Evolutionary conservation across 495 filamentous ascomycete species (phyloP), one percentile per base, ranked within the genome.

Genomic region (Penicillium cataractarum): DNA sequence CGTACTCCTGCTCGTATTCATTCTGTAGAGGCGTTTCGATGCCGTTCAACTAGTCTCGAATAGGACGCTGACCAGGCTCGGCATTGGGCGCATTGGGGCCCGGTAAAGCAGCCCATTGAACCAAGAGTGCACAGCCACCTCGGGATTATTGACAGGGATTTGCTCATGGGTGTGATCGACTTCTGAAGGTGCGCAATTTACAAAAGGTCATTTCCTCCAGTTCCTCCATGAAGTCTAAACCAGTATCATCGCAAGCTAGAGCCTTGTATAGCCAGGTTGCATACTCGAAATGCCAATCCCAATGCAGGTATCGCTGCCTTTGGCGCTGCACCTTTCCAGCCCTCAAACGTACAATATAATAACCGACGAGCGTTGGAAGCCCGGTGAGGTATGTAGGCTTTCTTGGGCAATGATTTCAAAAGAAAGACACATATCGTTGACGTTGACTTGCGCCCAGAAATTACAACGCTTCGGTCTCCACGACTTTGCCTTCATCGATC

Each of bases 271-370:
- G 3, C 48, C 12, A 39, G 15, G 13, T 12, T 15, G 4, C 13
- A 6, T 17, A 15, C 10, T 19, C 48, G 8, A 27, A 0, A 27
- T 51, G 22, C 27, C 48, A 4, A 15, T 51, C 8, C 33, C 13
- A 3, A 55, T 55, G 53, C 17, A 55, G 10, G 53, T 55, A 6
- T 55, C 53, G 15, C 53, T 55, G 15, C 53, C 53, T n/a, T 15
- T 55, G 32, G 53, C 53, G 8, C 53, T 55, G 53, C 53, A 55
- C n/a, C 32, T 55, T 13, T 7, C 32, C 53, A 55, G 53, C 15
- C 32, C 53, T 4, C 19, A 37, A 55, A 55, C 53, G 6, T 55
- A 37, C 29, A 39, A 55, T 55, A 29, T 35, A 15, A 6, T 37
- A 7, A 55, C 53, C 19, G 24, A 40, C 8, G 31, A 55, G 53